A percentile compares a stretch with the other conserved stretches of the same genome.
These are phyloP conservation scores for Trichoderma koningii DNA, from an alignment of 2,329 filamentous ascomycete genomes.

Conservation along the genomic window DNA sequence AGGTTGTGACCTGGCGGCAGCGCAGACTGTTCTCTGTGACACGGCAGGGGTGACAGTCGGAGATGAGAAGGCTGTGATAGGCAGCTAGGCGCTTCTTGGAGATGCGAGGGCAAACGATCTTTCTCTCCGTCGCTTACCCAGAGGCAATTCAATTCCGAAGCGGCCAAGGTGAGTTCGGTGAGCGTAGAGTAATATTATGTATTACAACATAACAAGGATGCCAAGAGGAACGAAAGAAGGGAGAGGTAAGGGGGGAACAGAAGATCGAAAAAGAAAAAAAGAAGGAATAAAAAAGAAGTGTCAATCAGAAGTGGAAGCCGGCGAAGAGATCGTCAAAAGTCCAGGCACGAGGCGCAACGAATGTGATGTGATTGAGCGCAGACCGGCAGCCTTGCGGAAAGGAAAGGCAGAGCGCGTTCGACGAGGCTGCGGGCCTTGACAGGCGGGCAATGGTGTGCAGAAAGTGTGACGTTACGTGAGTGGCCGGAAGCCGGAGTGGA, in stretches of 20 bases:
- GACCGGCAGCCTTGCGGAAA: slow-evolving; percentile 16
- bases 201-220: slow-evolving; percentile 8
- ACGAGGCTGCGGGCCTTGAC: slow-evolving; percentile 22
- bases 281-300: not conserved
- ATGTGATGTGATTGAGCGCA: not conserved
- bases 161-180: not conserved
- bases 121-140: not conserved
- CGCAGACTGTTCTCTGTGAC: not conserved
- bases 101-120: not conserved
- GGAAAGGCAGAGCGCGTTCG: slow-evolving; percentile 17
- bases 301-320: not conserved
- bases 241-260: not conserved
- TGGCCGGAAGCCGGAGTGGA: slow-evolving; percentile 29
- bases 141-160: not conserved
- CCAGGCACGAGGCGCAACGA: not conserved
- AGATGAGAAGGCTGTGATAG: not conserved
- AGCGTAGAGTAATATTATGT: not conserved
- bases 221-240: not conserved
- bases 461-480: slow-evolving; percentile 32
- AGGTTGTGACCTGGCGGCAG: slow-evolving; percentile 8
- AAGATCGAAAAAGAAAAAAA: not conserved
- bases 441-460: slow-evolving; percentile 25
- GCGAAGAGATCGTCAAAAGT: not conserved
- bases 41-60: not conserved
- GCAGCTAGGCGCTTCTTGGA: not conserved